Evolutionary conservation across 1,284 basidiomycete species (phyloP), one percentile per base, ranked within the genome.

Genomic region (Bjerkandera adusta): DNA sequence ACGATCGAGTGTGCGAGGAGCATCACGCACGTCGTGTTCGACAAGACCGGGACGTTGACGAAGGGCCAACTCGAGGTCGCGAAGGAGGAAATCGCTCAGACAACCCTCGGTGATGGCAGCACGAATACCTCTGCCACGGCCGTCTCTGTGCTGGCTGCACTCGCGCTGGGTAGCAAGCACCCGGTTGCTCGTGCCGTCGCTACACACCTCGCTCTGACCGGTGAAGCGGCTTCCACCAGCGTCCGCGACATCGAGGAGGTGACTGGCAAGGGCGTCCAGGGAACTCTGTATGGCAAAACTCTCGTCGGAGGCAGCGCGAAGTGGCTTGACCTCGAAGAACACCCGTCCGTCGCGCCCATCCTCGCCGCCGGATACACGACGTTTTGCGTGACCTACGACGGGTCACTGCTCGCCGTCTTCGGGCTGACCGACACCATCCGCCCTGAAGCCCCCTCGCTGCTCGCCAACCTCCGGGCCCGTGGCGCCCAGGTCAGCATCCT

Each of bases 401-500:
- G 45, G 25, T 47, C 61, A 15, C 58, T 73, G 6, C 47, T 69
- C 20, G 72, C 69, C 0, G 58, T 68, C 8, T 75, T 77, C 50
- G 73, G 73, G 3, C 68, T 81, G 21, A 63, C 72, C 12, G 79
- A 82, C 57, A 65, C 66, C 1, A 67, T 76, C 20, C 69, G 79
- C 3, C 65, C 70, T 0, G 73, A 75, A 49, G 67, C 79, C 0
- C 40, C 47, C 1, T 55, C 59, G 6, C 66, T 77, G 8, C 60
- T 83, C 10, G 47, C 57, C 5, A 50, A 57, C 8, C 71, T 83
- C 24, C 51, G 58, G 16, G 45, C 53, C 15, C 63, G 63, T 10
- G 68, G 70, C 11, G 67, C 72, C 41, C 58, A 66, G 6, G 64
- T 76, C 16, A 73, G 70, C 49, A 73, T 83, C 57, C 66, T 80